Conservation (phyloP, 225 moss, liverwort and hornwort genomes). For the Ulota crispa region DNA sequence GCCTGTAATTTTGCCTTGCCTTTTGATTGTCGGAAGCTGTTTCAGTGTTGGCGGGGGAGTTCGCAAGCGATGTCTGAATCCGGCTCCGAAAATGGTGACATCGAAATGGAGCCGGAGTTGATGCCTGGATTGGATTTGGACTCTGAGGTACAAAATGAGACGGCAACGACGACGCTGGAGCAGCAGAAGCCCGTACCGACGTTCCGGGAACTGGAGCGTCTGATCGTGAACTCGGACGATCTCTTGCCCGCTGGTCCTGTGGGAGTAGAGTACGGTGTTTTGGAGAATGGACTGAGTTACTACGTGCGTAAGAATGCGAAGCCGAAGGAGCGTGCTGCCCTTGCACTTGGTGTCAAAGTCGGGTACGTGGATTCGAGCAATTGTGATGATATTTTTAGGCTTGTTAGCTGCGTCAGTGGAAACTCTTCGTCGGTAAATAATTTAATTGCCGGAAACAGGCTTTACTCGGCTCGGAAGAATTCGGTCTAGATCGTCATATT, state of each 20-base stretch:
- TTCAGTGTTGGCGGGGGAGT: neutral
- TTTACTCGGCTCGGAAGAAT: neutral
- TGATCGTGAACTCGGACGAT: conserved; percentile 57
- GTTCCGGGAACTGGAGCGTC: conserved; percentile 75
- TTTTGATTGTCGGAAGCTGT: neutral
- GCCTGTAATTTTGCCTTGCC: neutral
- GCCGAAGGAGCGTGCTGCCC: conserved; percentile 80
- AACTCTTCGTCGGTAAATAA: neutral
- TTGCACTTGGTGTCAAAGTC: conserved; percentile 89
- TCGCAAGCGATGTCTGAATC: conserved; percentile 30
- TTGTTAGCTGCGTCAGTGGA: conserved; percentile 14
- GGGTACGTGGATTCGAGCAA: conserved; percentile 51
- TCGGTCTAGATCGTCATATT: neutral
- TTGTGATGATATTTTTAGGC: conserved; percentile 12
- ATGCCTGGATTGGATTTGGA: conserved; percentile 15
- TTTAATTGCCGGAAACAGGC: neutral
- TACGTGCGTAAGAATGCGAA: conserved; percentile 92
- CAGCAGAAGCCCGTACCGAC: conserved; percentile 27
- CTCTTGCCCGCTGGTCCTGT: conserved; percentile 67
- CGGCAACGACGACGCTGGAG: neutral
- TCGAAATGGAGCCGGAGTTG: neutral
- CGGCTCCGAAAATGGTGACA: conserved; percentile 14
- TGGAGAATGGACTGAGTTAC: conserved; percentile 78
- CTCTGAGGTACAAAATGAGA: neutral
- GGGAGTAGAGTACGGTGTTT: conserved; percentile 71